phyloP scores from a whole-genome alignment of 768 basidiomycete genomes.

The Rhodotorula paludigena region DNA sequence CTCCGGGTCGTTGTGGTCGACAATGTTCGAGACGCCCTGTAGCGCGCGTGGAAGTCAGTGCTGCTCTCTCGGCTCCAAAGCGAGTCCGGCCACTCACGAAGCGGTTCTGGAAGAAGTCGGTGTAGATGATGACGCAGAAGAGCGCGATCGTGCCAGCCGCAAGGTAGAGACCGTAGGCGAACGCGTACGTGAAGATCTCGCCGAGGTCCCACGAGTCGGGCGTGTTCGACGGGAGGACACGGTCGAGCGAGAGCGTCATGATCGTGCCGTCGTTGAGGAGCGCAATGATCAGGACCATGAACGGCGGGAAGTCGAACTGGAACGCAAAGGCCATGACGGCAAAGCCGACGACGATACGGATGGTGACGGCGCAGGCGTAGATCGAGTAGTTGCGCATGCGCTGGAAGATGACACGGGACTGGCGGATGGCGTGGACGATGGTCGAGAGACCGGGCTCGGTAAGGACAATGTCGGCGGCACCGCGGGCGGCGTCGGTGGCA shows the following conservation, averaged over 20 bases:
- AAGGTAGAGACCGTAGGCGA: conserved; percentile 92
- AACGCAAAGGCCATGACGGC: conserved; percentile 90
- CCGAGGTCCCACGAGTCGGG: conserved; percentile 94
- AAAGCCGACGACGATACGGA: conserved; percentile 96
- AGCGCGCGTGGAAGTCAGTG: conserved; percentile 52
- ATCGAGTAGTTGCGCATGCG: conserved; percentile 99
- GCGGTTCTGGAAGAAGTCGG: conserved; percentile 44
- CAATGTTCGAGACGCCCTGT: conserved; percentile 61
- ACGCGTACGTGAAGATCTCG: conserved; percentile 91
- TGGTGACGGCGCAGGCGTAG: conserved; percentile 58
- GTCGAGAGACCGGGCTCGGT: conserved; percentile 98
- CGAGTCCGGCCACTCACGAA: too few species aligned
- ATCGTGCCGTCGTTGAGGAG: conserved; percentile 97
- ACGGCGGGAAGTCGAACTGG: conserved; percentile 98
- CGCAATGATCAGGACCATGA: conserved; percentile 98
- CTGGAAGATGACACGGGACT: conserved; percentile 98
- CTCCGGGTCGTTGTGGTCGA: conserved; percentile 42
- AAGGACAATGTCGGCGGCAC: conserved; percentile 95
- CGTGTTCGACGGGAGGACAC: conserved; percentile 83
- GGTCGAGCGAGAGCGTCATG: conserved; percentile 89
- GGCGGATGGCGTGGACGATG: conserved; percentile 97
- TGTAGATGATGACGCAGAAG: conserved; percentile 67
- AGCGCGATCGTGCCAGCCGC: conserved; percentile 64
- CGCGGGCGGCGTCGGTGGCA: conserved; percentile 97
- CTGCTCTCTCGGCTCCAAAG: too few species aligned